A percentile compares a stretch with the other conserved stretches of the same genome.
phyloP scores from a whole-genome alignment of 148 eudicot species.

The Hydrangea macrophylla region DNA sequence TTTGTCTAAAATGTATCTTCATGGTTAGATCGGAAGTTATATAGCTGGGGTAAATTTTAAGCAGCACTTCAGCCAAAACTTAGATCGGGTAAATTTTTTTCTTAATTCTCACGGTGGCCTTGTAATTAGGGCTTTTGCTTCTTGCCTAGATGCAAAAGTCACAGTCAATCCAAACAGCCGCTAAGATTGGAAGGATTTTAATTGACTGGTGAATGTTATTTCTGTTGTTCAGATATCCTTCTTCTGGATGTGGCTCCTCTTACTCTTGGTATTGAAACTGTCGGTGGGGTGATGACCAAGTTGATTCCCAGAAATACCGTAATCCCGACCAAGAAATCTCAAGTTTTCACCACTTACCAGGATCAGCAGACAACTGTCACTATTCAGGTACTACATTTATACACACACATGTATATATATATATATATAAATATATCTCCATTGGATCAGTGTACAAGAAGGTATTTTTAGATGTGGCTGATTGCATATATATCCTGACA shows the following conservation, averaged over 20 bases:
- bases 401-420: background rate
- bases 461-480: background rate
- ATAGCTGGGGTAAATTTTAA: too few species aligned
- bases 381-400: constrained; percentile 44
- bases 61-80: too few species aligned
- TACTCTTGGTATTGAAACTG: constrained; percentile 78
- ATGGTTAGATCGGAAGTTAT: too few species aligned
- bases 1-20: background rate
- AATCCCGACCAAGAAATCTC: constrained; percentile 79
- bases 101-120: too few species aligned
- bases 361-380: constrained; percentile 77
- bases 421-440: too few species aligned
- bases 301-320: constrained; percentile 83
- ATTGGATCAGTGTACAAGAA: background rate
- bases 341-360: constrained; percentile 80
- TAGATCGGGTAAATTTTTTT: too few species aligned
- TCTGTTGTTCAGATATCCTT: constrained; percentile 43
- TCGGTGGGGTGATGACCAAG: constrained; percentile 84
- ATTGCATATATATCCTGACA: background rate
- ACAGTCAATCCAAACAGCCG: too few species aligned
- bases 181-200: too few species aligned
- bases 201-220: background rate
- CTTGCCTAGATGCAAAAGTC: too few species aligned
- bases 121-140: too few species aligned
- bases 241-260: constrained; percentile 82